Evolutionary conservation across 116 monocot genomes (phyloP), one percentile per base, ranked within the genome.

Genomic region (Zostera marina): DNA sequence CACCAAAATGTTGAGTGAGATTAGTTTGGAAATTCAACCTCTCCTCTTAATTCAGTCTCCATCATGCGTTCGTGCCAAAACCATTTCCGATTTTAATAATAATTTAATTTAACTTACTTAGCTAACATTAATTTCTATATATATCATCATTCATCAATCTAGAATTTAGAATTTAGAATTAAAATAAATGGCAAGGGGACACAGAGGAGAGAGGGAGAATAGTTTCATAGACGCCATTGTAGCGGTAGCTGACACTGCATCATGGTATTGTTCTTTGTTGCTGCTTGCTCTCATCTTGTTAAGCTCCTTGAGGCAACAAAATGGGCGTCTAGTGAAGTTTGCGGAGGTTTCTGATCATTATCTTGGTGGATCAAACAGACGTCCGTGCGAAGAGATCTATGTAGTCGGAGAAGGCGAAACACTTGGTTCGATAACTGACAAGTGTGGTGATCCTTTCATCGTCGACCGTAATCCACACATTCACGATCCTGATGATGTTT

Each of bases 371-470:
- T 22, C 8, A 17, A 40, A 9, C 3, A 22, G 22, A 1, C 54
- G 44, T 43, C 75, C 74, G 5, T 91, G 91, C 57, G 79, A 85
- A 11, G 85, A 91, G 68, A 79, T 85, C 5, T 91, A 91, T 15
- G 85, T 85, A 9, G 91, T 91, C 9, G 64, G 79, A 1, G 91
- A 91, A 21, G 91, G 91, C 22, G 91, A 91, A 60, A 91, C 91
- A 47, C 81, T 91, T 39, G 79, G 85, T 56, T 81, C 75, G 8
- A 91, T 91, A 61, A 81, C 81, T 68, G 91, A 77, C 54, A 81
- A 73, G 79, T 91, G 84, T 59, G 78, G 73, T 14, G 91, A 91
- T 60, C 85, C 81, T 20, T 91, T 76, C 67, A 85, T 91, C 61
- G 74, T 91, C 11, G 85, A 91, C 70, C 68, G 68, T 46, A 91